Evolutionary conservation across 202 grass and related monocot genomes (phyloP), one percentile per base, ranked within the genome.

Genomic region (Tripidium arundinaceum): DNA sequence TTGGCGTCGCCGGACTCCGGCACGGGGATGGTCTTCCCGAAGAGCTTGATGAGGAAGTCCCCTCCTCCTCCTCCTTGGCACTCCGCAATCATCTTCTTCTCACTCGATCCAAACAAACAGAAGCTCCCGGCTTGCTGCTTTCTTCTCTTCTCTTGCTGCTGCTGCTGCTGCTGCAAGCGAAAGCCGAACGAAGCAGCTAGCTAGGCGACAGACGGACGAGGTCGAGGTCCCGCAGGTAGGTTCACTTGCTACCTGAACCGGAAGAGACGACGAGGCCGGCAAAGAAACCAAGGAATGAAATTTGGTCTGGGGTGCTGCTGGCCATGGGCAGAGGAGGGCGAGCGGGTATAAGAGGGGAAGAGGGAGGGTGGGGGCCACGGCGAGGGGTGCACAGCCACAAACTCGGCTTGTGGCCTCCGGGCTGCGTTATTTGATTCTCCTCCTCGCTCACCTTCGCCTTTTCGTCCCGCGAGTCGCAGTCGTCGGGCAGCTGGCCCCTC

Each of bases 1-100:
- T 94, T 89, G 62, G 28, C 71, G 22, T 47, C 84, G 19, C 29
- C 39, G n/a, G 69, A 24, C 45, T 76, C 83, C 29, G 63, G 87
- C 80, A 97, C 58, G n/a, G 87, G 83, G 74, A 97, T 97, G 33
- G 83, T 97, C 93, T 76, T 96, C 26, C 93, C 93, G 40, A 96
- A 96, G 69, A 96, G 85, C 83, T 96, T 96, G 68, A 97, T 97
- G 46, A 84, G 54, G 62, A 79, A 33, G 59, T 90, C 80, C 11
- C 68, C 83, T 27, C 25, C 73, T 62, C 69, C 81, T 19, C 18
- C 70, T 31, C 63, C 45, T 65, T 38, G 28, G 70, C 76, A 81
- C 63, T 76, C 74, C 7, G 65, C 87, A 67, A 65, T 64, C 74
- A 71, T 79, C 72, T 10, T 79, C 61, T 8, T 16, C 4, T 1